Conservation (phyloP, 148 eudicot genomes). For the Rhododendron kiyosumense region DNA sequence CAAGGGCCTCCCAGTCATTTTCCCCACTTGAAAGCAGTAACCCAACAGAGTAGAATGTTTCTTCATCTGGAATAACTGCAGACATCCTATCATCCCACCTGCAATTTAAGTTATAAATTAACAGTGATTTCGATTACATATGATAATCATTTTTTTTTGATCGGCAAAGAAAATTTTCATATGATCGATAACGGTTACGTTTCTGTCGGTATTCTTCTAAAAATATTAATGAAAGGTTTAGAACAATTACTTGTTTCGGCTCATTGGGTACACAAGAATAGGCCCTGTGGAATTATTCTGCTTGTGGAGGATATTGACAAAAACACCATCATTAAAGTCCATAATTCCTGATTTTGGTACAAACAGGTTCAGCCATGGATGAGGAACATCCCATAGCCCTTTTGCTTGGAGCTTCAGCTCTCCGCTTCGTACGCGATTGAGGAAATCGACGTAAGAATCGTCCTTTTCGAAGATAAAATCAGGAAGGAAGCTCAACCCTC, state of each 20-base stretch:
- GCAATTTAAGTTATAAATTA: neutral
- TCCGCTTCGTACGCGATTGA: constrained; percentile 57
- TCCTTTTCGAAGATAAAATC: constrained; percentile 53
- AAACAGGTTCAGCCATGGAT: constrained; percentile 91
- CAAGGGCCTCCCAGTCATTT: constrained; percentile 37
- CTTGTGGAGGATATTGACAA: constrained; percentile 41
- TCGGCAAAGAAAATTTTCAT: too few species aligned
- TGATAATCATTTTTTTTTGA: too few species aligned
- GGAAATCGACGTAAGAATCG: constrained; percentile 39
- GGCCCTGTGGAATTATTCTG: constrained; percentile 45
- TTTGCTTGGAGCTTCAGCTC: constrained; percentile 50
- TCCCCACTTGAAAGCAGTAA: constrained; percentile 50
- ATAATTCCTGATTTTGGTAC: constrained; percentile 59
- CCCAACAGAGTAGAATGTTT: constrained; percentile 65
- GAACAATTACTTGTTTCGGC: constrained; percentile 54
- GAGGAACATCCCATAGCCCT: constrained; percentile 72
- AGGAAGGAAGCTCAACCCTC: constrained; percentile 28
- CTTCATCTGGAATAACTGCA: constrained; percentile 69
- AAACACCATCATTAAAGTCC: constrained; percentile 51
- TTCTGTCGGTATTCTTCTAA: too few species aligned
- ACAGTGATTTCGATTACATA: neutral
- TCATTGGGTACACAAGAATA: constrained; percentile 71
- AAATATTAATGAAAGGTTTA: neutral
- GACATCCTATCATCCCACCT: constrained; percentile 95
- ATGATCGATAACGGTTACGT: too few species aligned